Conservation (phyloP, 2,329 filamentous ascomycete genomes). For the Hypomyces perniciosus region DNA sequence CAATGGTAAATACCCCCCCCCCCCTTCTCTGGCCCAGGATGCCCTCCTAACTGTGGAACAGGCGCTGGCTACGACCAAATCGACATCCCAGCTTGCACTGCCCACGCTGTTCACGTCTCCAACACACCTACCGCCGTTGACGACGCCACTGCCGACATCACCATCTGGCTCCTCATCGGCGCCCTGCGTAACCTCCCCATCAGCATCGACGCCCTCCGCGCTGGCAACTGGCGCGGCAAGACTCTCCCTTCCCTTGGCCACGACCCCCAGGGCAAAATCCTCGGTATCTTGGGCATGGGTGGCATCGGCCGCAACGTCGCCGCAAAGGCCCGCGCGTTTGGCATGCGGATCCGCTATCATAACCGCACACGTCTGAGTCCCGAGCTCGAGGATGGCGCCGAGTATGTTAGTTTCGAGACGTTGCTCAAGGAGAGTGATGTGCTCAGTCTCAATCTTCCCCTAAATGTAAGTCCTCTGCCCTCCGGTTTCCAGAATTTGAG, state of each 20-base stretch:
- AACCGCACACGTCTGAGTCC: conserved; percentile 59
- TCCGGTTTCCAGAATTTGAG: not conserved
- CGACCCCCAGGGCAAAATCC: conserved; percentile 70
- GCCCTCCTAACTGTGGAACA: conserved; percentile 23
- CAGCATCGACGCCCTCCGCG: conserved; percentile 59
- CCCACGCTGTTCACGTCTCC: conserved; percentile 61
- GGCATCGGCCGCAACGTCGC: conserved; percentile 76
- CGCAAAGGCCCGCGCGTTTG: conserved; percentile 67
- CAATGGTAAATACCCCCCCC: conserved; percentile 40
- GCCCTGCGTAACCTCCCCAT: conserved; percentile 68
- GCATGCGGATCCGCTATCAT: conserved; percentile 69
- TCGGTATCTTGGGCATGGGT: conserved; percentile 82
- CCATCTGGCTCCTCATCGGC: conserved; percentile 75
- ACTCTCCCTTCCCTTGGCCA: conserved; percentile 57
- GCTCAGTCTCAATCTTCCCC: conserved; percentile 70
- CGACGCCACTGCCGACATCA: conserved; percentile 76
- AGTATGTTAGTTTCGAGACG: conserved; percentile 69
- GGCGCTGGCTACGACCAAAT: conserved; percentile 84
- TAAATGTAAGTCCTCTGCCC: conserved; percentile 58
- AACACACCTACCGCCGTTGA: conserved; percentile 79
- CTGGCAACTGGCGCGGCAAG: conserved; percentile 60
- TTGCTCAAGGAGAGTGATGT: conserved; percentile 66
- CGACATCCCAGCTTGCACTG: conserved; percentile 65
- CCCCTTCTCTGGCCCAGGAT: not conserved
- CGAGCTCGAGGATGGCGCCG: conserved; percentile 51